Evolutionary conservation across 176 grass and related monocot genomes (phyloP).

Genomic region (Bolboschoenus planiculmis): DNA sequence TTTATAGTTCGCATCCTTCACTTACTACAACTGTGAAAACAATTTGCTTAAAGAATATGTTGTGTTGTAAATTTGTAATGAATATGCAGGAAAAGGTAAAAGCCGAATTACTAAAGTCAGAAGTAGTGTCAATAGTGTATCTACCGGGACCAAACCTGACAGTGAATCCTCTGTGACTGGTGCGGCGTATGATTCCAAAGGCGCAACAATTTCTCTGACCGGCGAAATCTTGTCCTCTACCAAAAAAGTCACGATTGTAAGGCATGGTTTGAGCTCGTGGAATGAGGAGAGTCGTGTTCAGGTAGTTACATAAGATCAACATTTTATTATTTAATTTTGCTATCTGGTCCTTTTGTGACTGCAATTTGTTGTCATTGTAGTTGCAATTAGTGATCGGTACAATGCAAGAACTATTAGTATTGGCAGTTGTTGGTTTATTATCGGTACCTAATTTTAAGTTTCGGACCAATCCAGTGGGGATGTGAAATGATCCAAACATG

Average conservation of each 20-base stretch:
- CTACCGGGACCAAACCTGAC: constrained; percentile 33
- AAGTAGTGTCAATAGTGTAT: constrained; percentile 29
- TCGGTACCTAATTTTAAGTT: not conserved
- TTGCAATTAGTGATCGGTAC: not conserved
- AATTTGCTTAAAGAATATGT: not conserved
- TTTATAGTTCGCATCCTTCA: not conserved
- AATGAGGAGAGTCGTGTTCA: constrained; percentile 54
- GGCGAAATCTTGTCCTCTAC: constrained; percentile 32
- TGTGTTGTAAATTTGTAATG: not conserved
- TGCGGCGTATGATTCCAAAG: constrained; percentile 57
- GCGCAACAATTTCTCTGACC: constrained; percentile 58
- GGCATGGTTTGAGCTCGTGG: constrained; percentile 73
- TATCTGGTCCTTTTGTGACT: not conserved
- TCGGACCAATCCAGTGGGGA: not conserved
- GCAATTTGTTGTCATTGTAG: not conserved
- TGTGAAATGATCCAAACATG: not conserved
- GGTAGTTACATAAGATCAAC: constrained; percentile 13
- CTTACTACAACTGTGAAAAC: not conserved
- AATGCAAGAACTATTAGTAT: not conserved
- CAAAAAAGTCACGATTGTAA: constrained; percentile 70
- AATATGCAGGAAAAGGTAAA: constrained; percentile 19
- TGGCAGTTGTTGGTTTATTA: not conserved
- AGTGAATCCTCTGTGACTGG: constrained; percentile 39
- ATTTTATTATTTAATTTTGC: not conserved
- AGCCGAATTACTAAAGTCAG: constrained; percentile 9